phyloP scores from a whole-genome alignment of 805 yeast species.

The Teunomyces gatunensis region DNA sequence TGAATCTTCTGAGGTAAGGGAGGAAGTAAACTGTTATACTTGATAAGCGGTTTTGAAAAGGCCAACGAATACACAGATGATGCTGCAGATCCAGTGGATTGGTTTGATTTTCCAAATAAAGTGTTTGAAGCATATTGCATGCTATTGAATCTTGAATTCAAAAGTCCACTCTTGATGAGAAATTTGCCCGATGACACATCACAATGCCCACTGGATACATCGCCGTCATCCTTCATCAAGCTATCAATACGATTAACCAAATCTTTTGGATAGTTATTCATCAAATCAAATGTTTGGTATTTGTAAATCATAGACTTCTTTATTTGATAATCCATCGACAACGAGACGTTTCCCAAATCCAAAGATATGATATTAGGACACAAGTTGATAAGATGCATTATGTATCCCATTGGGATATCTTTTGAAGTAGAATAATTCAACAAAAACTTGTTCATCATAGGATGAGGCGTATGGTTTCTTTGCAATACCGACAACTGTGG shows the following conservation, averaged over 20 bases:
- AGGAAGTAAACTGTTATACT: constrained; percentile 39
- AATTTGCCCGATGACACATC: not conserved
- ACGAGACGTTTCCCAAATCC: constrained; percentile 58
- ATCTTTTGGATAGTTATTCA: constrained; percentile 37
- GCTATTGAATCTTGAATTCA: not conserved
- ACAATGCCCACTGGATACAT: not conserved
- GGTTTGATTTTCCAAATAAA: constrained; percentile 1
- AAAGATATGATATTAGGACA: constrained; percentile 61
- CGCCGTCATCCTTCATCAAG: constrained; percentile 13
- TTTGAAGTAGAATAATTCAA: constrained; percentile 61
- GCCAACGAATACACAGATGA: constrained; percentile 24
- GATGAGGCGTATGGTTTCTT: constrained; percentile 40
- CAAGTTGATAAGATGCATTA: constrained; percentile 63
- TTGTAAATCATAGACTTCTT: constrained; percentile 32
- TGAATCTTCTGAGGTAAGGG: constrained; percentile 30
- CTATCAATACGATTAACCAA: constrained; percentile 22
- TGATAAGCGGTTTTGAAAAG: constrained; percentile 11
- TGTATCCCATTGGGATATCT: constrained; percentile 77
- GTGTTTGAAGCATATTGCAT: not conserved
- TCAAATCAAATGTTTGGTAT: constrained; percentile 38
- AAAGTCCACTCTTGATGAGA: not conserved
- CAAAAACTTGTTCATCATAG: constrained; percentile 58
- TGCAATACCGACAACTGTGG: constrained; percentile 1
- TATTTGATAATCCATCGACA: constrained; percentile 66
- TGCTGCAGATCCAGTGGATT: constrained; percentile 11